Evolutionary conservation across 2,329 filamentous ascomycete genomes (phyloP).

Genomic region (Verticillium dahliae): DNA sequence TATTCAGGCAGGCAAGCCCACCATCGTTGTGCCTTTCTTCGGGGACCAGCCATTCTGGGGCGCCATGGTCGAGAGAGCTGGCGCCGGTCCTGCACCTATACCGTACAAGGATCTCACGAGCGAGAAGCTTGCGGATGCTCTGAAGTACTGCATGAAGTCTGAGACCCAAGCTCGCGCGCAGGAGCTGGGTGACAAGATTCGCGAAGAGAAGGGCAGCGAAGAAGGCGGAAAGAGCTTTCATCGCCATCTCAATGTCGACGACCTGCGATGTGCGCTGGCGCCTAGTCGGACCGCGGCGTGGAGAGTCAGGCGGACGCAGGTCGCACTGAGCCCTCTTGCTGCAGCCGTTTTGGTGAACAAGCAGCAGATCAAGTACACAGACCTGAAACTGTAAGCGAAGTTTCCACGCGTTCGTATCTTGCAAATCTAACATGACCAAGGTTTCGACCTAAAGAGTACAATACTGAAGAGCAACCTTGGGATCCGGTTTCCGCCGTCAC

Average conservation of each 20-base stretch:
- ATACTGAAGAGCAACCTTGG: conserved; percentile 69
- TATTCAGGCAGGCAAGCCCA: conserved; percentile 74
- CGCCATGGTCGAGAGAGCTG: conserved; percentile 64
- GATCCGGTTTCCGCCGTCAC: conserved; percentile 76
- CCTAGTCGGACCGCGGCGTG: conserved; percentile 67
- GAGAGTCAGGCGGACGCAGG: conserved; percentile 62
- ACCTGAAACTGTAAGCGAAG: conserved; percentile 61
- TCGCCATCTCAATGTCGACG: conserved; percentile 58
- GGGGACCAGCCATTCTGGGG: conserved; percentile 84
- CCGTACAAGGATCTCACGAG: conserved; percentile 62
- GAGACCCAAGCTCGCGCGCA: conserved; percentile 50
- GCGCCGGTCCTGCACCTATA: conserved; percentile 65
- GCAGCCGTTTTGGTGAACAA: conserved; percentile 62
- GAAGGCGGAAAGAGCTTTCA: conserved; percentile 64
- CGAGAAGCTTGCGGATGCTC: conserved; percentile 59
- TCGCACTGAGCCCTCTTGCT: conserved; percentile 65
- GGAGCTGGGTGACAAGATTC: conserved; percentile 57
- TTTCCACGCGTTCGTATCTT: background rate
- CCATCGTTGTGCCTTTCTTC: conserved; percentile 80
- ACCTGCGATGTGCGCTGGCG: conserved; percentile 62
- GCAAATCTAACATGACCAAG: conserved; percentile 19
- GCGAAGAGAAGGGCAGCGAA: conserved; percentile 58
- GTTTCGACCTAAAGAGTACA: conserved; percentile 56
- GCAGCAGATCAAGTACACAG: conserved; percentile 58
- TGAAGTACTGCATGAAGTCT: conserved; percentile 52